Conservation (phyloP, 2,329 filamentous ascomycete genomes). For the Phoma sp. region DNA sequence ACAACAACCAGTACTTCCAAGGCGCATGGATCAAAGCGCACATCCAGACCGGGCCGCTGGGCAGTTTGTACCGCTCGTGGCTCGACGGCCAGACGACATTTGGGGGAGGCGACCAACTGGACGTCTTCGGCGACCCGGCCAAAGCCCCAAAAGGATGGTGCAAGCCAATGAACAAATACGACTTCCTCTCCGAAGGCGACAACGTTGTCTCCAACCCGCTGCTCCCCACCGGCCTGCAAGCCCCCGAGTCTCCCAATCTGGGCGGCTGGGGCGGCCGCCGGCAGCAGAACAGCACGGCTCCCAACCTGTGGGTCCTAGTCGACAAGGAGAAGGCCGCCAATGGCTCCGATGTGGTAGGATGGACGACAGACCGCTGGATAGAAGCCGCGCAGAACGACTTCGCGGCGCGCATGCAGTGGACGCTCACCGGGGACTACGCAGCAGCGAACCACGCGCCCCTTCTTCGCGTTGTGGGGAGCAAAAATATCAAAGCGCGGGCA, state of each 20-base stretch:
- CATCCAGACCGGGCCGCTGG: constrained; percentile 56
- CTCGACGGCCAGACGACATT: constrained; percentile 56
- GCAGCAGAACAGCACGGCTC: not conserved
- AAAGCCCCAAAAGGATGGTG: constrained; percentile 36
- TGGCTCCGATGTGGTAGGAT: not conserved
- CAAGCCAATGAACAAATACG: constrained; percentile 14
- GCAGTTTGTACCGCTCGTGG: constrained; percentile 49
- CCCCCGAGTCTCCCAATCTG: constrained; percentile 27
- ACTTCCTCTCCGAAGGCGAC: constrained; percentile 21
- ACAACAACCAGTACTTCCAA: constrained; percentile 12
- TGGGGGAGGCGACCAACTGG: constrained; percentile 12
- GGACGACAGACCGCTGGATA: constrained; percentile 54
- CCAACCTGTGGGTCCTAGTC: not conserved
- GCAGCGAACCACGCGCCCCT: constrained; percentile 1
- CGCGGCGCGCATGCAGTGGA: constrained; percentile 43
- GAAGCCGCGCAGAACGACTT: constrained; percentile 55
- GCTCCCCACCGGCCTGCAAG: constrained; percentile 8
- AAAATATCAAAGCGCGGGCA: not conserved
- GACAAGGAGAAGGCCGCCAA: not conserved
- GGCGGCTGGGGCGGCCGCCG: constrained; percentile 5
- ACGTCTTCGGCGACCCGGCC: constrained; percentile 51
- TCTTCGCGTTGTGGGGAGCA: not conserved
- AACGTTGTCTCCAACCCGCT: constrained; percentile 24
- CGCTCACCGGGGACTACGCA: constrained; percentile 20
- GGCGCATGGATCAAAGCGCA: constrained; percentile 56